These are phyloP conservation scores for Chrysanthemum makinoi DNA, from an alignment of 129 eudicot species.

Conservation along the genomic window DNA sequence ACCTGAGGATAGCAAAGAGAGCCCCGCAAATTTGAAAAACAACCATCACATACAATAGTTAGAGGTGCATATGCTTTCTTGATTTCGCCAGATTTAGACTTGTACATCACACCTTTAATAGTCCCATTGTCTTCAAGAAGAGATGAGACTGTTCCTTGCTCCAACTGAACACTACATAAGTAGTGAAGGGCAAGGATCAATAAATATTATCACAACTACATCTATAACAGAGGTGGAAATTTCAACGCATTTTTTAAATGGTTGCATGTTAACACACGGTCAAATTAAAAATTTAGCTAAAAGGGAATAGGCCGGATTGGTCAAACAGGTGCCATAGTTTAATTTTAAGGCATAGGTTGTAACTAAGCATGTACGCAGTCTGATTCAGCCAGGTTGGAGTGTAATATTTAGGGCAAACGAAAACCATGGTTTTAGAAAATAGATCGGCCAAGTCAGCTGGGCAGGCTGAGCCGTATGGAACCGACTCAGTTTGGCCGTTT, in stretches of 20 bases:
- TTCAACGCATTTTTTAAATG: neutral
- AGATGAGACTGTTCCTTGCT: constrained; percentile 89
- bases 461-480: too few relatives aligned
- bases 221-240: constrained; percentile 1
- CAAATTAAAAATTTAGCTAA: too few relatives aligned
- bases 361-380: too few relatives aligned
- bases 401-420: too few relatives aligned
- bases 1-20: constrained; percentile 85
- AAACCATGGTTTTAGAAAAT: too few relatives aligned
- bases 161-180: constrained; percentile 55
- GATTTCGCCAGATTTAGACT: constrained; percentile 55
- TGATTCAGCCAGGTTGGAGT: too few relatives aligned
- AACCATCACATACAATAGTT: constrained; percentile 86
- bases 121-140: constrained; percentile 73
- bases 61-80: constrained; percentile 69
- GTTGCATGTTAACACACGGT: neutral
- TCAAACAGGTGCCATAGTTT: too few relatives aligned
- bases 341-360: too few relatives aligned
- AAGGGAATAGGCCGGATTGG: too few relatives aligned
- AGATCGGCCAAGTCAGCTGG: too few relatives aligned
- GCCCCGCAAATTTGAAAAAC: constrained; percentile 78
- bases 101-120: constrained; percentile 74
- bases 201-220: neutral
- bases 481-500: too few relatives aligned
- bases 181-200: neutral